A percentile compares a stretch with the other conserved stretches of the same genome.
Evolutionary conservation across 2,329 filamentous ascomycete species (phyloP).

Genomic region (Pseudopithomyces chartarum): DNA sequence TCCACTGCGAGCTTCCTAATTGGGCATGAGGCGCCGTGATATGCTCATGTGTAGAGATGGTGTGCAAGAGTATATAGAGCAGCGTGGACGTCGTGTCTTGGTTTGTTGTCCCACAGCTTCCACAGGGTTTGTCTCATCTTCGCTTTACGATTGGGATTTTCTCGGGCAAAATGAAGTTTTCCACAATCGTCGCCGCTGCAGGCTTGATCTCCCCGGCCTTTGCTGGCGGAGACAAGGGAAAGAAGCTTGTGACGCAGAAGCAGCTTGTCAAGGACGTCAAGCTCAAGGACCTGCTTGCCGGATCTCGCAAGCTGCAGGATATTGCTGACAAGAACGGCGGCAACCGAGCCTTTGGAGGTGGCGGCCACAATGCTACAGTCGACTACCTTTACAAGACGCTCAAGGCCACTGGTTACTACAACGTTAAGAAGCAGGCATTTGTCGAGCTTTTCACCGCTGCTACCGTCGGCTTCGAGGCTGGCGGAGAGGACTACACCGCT

Average conservation of each 20-base stretch:
- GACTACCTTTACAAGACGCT: constrained; percentile 42
- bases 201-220: constrained; percentile 5
- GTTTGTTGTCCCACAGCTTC: neutral
- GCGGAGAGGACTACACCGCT: constrained; percentile 26
- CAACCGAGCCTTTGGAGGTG: constrained; percentile 45
- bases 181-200: constrained; percentile 2
- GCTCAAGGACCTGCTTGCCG: constrained; percentile 30
- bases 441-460: constrained; percentile 6
- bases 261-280: constrained; percentile 24
- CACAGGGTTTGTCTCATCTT: neutral
- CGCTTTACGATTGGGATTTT: neutral
- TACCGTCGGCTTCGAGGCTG: neutral
- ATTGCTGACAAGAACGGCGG: constrained; percentile 45
- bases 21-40: neutral
- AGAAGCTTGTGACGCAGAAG: constrained; percentile 7
- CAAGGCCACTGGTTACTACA: constrained; percentile 43
- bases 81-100: neutral
- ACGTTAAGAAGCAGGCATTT: constrained; percentile 38
- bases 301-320: constrained; percentile 40
- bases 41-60: neutral
- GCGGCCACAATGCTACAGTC: constrained; percentile 47
- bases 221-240: neutral
- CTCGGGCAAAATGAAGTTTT: neutral
- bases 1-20: constrained; percentile 7
- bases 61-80: constrained; percentile 3